Conservation (phyloP, 352 stramenopile genomes). For the Elongisporangium undulatum region DNA sequence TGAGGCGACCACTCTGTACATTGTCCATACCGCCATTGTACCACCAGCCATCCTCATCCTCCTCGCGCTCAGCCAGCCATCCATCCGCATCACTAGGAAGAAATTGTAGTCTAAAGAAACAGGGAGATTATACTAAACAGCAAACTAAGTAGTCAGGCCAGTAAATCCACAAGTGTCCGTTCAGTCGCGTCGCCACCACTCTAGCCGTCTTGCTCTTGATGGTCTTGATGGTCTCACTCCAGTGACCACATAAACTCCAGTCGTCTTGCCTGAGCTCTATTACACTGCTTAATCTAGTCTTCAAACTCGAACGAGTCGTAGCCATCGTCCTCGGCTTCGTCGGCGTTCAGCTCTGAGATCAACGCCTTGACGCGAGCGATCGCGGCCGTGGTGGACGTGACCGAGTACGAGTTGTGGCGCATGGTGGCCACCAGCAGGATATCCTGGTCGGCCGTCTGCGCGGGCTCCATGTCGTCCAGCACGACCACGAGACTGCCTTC, state of each 20-base stretch:
- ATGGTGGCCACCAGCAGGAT: conserved; percentile 60
- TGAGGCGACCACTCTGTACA: neutral
- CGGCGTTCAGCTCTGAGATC: conserved; percentile 62
- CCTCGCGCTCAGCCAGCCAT: no score
- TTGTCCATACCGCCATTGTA: neutral
- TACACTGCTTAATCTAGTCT: no score
- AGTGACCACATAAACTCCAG: no score
- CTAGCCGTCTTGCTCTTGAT: neutral
- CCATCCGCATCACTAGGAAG: neutral
- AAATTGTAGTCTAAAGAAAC: conserved; percentile 14
- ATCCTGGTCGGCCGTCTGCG: conserved; percentile 69
- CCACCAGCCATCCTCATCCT: neutral
- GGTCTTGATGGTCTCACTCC: no score
- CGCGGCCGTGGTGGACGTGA: conserved; percentile 48
- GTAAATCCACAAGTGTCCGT: neutral
- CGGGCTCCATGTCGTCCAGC: conserved; percentile 79
- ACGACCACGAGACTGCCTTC: conserved; percentile 63
- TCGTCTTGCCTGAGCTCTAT: no score
- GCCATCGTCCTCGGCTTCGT: conserved; percentile 51
- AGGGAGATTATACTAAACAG: conserved; percentile 10
- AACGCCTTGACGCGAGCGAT: conserved; percentile 71
- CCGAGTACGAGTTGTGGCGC: conserved; percentile 75
- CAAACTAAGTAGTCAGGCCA: conserved; percentile 2
- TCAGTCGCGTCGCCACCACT: neutral
- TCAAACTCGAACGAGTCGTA: conserved; percentile 82